These are phyloP conservation scores for Salpingoeca rosetta DNA, from an alignment of 78 protist species.

Conservation along the genomic window DNA sequence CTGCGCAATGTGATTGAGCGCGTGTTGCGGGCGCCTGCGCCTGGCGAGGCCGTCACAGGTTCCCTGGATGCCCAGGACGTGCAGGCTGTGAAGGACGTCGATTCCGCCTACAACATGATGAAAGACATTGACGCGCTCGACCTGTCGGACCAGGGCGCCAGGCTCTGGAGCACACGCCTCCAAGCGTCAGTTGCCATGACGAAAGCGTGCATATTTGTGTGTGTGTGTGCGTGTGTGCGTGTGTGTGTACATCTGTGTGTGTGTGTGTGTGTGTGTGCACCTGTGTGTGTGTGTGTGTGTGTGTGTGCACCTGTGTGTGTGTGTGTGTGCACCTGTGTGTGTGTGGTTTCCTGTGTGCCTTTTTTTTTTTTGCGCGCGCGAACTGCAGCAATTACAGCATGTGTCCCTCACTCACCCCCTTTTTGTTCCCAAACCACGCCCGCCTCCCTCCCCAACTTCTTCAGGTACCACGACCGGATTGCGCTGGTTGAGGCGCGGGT, in stretches of 20 bases:
- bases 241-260: too few relatives aligned
- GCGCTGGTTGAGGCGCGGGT: constrained; percentile 72
- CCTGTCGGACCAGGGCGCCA: constrained; percentile 35
- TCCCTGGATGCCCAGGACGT: constrained; percentile 48
- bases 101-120: too few relatives aligned
- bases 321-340: too few relatives aligned
- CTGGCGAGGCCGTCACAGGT: constrained; percentile 41
- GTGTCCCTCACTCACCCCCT: neutral
- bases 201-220: too few relatives aligned
- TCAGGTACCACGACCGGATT: constrained; percentile 53
- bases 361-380: too few relatives aligned
- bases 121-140: constrained; percentile 48
- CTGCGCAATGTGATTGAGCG: constrained; percentile 35
- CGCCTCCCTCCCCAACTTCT: constrained; percentile 40
- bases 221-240: too few relatives aligned
- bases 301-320: too few relatives aligned
- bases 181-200: too few relatives aligned
- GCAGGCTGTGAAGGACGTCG: too few relatives aligned
- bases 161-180: too few relatives aligned
- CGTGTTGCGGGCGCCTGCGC: constrained; percentile 28
- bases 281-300: constrained; percentile 4
- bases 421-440: constrained; percentile 17
- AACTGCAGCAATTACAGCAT: neutral
- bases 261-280: too few relatives aligned
- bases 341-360: too few relatives aligned